Evolutionary conservation across 768 basidiomycete genomes (phyloP).

Genomic region (Pleurotus pulmonarius): DNA sequence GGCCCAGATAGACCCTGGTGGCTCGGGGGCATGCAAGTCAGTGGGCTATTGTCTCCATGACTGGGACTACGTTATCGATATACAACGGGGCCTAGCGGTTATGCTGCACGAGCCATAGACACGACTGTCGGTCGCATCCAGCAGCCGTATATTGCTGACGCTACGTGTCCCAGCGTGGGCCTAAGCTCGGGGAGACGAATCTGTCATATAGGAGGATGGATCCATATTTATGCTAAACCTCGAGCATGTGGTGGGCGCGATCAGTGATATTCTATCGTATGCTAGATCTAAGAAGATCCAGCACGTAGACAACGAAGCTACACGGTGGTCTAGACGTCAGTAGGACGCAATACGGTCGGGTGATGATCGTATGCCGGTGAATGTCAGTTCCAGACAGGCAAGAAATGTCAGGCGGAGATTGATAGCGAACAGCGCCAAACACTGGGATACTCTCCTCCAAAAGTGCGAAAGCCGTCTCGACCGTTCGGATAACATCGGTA

Average conservation of each 20-base stretch:
- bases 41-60: not conserved
- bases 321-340: not conserved
- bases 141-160: not conserved
- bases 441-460: too few relatives aligned
- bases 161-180: too few relatives aligned
- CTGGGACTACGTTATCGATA: conserved; percentile 1
- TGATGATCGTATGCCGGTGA: not conserved
- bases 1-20: not conserved
- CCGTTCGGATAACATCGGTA: too few relatives aligned
- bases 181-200: not conserved
- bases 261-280: too few relatives aligned
- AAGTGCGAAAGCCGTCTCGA: too few relatives aligned
- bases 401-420: too few relatives aligned
- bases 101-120: not conserved
- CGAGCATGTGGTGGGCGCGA: too few relatives aligned
- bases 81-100: not conserved
- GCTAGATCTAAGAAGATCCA: too few relatives aligned
- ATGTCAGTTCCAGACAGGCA: too few relatives aligned
- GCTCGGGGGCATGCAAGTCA: not conserved
- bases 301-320: too few relatives aligned
- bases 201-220: not conserved
- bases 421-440: too few relatives aligned
- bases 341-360: not conserved
- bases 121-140: not conserved
- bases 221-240: conserved; percentile 1